Conservation (phyloP, 1,284 basidiomycete species). For the Puccinia coronata region DNA sequence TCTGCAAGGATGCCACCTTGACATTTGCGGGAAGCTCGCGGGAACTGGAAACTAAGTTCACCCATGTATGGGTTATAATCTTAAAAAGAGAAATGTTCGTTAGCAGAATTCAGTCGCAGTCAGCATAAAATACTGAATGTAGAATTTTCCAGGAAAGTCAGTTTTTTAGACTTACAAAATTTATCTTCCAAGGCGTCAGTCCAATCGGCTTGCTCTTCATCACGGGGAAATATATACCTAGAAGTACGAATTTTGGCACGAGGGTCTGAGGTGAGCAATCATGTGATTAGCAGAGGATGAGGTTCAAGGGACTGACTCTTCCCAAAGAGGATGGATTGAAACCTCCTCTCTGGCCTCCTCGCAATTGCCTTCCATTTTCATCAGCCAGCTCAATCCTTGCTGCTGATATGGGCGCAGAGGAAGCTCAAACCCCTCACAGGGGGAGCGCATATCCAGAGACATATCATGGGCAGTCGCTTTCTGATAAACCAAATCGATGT, state of each 20-base stretch:
- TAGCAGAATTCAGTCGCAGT: too few relatives aligned
- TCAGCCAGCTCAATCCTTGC: conserved; percentile 96
- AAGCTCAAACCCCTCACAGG: conserved; percentile 75
- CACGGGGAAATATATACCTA: conserved; percentile 43
- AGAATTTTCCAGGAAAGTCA: conserved; percentile 67
- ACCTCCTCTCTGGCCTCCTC: conserved; percentile 71
- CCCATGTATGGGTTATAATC: conserved; percentile 64
- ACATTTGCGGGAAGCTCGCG: conserved; percentile 74
- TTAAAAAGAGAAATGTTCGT: conserved; percentile 5
- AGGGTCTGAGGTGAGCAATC: neutral
- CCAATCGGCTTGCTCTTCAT: conserved; percentile 53
- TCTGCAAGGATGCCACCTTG: conserved; percentile 84
- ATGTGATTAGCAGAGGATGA: neutral
- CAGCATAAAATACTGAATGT: conserved; percentile 63
- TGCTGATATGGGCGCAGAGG: conserved; percentile 83
- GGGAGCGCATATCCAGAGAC: conserved; percentile 76
- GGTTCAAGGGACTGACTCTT: conserved; percentile 67
- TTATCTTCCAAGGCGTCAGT: conserved; percentile 66
- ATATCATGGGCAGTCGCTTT: conserved; percentile 83
- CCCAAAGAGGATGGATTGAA: conserved; percentile 87
- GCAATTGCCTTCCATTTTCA: conserved; percentile 75
- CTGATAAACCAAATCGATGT: conserved; percentile 56
- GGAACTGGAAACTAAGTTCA: conserved; percentile 85
- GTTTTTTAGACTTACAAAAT: conserved; percentile 65
- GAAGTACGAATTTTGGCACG: neutral